Base-by-base conservation (phyloP, 306 rosid species). In the Aeschynomene evenia region DNA sequence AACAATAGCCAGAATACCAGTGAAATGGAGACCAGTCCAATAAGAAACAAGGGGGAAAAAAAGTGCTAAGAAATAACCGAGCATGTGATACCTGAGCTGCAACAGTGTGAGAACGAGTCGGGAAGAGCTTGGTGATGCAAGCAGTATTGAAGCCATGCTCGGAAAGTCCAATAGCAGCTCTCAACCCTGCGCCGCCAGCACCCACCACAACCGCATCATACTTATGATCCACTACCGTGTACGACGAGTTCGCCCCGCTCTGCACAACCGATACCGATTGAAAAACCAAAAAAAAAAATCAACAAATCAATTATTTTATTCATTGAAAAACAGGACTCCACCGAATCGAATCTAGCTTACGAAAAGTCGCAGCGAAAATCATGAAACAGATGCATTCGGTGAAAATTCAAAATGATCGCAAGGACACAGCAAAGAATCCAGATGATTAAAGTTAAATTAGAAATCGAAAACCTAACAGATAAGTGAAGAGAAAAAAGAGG, bases 71-170 rank as follows among this genome's bases (percentile, higher is more conserved):
- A 60, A 68, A 40, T 4, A 24, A 53, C 13, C 29, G 11, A 56
- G 62, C 7, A 56, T 6, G 2, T 45, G 20, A 50, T 49, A 90
- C 99, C 97, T 94, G 99, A 64, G 99, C 97, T 7, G 99, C 99
- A 77, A 94, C 99, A 20, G 99, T 94, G 70, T 94, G 99, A 0
- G 99, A 94, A 74, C 97, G 99, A 75, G 99, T 94, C 2, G 99
- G 99, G 72, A 94, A 94, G 65, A 94, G 91, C 85, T 94, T 94
- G 19, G 97, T 94, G 52, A 94, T 85, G 79, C 97, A 94, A 69
- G 99, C 99, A 52, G 97, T 94, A 60, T 91, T 94, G 72, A 94
- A 94, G 29, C 99, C 99, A 83, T 91, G 92, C 75, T 94, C 99
- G 0, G 96, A 94, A 21, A 94, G 91, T 18, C 99, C 97, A 54